Evolutionary conservation across 495 filamentous ascomycete genomes (phyloP), one percentile per base, ranked within the genome.

Genomic region (Tuber brumale): DNA sequence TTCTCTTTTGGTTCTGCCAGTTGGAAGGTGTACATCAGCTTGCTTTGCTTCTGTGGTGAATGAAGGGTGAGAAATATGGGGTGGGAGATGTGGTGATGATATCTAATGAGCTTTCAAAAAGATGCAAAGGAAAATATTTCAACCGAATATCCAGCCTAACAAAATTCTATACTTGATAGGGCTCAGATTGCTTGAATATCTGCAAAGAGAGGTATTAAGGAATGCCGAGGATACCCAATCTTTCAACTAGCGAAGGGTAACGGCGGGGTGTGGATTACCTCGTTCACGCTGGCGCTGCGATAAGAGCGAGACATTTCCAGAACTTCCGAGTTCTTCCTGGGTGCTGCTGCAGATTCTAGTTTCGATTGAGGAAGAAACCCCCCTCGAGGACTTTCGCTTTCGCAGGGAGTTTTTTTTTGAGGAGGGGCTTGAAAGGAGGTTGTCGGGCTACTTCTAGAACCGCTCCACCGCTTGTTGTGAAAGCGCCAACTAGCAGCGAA

Each of bases 401-500:
- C 21, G 23, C 21, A 23, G 1, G 6, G n/a, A 10, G 41, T 48
- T 23, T n/a, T 9, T 57, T n/a, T 10, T n/a, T 9, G 23, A 2
- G n/a, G 48, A n/a, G n/a, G n/a, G n/a, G n/a, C n/a, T 8, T n/a
- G 7, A 57, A 57, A n/a, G 48, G 48, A n/a, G 9, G 23, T 14
- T 27, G 48, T 57, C 10, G 8, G 23, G 7, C 1, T 3, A 18
- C 3, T n/a, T n/a, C 48, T 6, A 48, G 12, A 57, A 57, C 8
- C 27, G 3, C 45, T 27, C 21, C 7, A n/a, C 48, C 7, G 2
- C 5, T 51, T 51, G 21, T 2, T 27, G 8, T 57, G n/a, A 27
- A 31, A 14, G 10, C n/a, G 1, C 1, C 0, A 1, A 8, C 3
- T 10, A 31, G 1, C 51, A 0, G 10, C 23, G 23, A 8, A 2